These are phyloP conservation scores for Phytophthora colocasiae DNA, from an alignment of 352 stramenopile species.

Conservation along the genomic window DNA sequence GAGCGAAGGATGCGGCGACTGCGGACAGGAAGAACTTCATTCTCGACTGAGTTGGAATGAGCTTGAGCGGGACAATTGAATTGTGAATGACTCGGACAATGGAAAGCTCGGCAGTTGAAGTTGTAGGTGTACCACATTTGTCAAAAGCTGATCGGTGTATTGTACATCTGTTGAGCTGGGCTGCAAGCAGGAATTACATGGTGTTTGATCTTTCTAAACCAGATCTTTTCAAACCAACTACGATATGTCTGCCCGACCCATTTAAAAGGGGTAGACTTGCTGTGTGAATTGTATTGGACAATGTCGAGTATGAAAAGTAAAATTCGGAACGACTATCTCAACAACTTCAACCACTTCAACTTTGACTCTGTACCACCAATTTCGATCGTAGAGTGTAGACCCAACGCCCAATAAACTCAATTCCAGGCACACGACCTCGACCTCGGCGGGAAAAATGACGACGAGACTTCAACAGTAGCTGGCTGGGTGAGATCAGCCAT, in stretches of 20 bases:
- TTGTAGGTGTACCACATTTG: constrained; percentile 15
- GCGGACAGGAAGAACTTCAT: constrained; percentile 31
- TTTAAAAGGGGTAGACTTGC: too few species aligned
- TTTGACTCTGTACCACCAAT: not conserved
- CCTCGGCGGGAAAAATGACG: not conserved
- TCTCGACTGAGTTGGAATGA: not conserved
- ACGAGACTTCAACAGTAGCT: constrained; percentile 1
- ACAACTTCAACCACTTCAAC: constrained; percentile 15
- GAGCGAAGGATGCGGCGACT: not conserved
- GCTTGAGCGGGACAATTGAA: constrained; percentile 13
- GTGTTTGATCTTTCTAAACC: not conserved
- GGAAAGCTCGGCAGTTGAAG: constrained; percentile 14
- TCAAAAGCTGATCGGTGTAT: constrained; percentile 17
- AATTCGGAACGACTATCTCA: constrained; percentile 3
- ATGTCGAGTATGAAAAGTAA: not conserved
- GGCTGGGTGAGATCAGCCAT: constrained; percentile 10
- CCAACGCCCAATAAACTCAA: constrained; percentile 6
- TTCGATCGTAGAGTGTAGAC: not conserved
- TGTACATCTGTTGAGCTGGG: not conserved
- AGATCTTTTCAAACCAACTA: too few species aligned
- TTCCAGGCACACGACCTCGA: not conserved
- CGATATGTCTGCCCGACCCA: not conserved
- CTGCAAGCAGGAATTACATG: not conserved
- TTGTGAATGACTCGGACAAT: constrained; percentile 8
- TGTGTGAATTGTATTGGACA: not conserved